phyloP scores from a whole-genome alignment of 345 rosid species.

The Populus ilicifolia region DNA sequence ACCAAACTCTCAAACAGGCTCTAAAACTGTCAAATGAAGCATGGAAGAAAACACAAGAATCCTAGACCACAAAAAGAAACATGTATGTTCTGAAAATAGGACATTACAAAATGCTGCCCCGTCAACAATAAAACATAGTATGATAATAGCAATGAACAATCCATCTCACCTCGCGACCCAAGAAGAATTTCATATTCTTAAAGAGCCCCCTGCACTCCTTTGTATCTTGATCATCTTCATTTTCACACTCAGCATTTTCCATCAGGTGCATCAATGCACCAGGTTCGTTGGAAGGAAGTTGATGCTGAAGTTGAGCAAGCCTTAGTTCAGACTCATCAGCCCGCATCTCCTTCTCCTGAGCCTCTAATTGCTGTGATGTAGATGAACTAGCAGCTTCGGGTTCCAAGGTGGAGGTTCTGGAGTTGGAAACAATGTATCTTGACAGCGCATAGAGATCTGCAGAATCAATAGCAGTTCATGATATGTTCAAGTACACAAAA shows the following conservation, averaged over 20 bases:
- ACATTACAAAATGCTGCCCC: not conserved
- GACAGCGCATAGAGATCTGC: conserved; percentile 91
- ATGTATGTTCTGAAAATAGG: too few species aligned
- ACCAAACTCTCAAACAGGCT: too few species aligned
- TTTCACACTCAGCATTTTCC: conserved; percentile 50
- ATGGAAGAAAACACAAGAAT: too few species aligned
- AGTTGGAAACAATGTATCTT: conserved; percentile 64
- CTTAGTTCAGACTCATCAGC: conserved; percentile 68
- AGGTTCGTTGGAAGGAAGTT: conserved; percentile 87
- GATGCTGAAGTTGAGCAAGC: conserved; percentile 95
- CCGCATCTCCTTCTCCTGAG: conserved; percentile 24
- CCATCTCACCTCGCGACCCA: conserved; percentile 84
- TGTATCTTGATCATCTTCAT: conserved; percentile 91
- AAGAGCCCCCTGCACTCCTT: conserved; percentile 71
- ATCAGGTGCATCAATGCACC: conserved; percentile 92
- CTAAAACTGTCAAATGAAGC: too few species aligned
- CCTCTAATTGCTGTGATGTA: conserved; percentile 36
- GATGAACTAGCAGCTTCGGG: conserved; percentile 40
- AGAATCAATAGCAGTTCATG: conserved; percentile 12
- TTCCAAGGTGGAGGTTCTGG: conserved; percentile 37
- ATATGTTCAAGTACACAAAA: not conserved
- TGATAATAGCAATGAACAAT: conserved; percentile 1
- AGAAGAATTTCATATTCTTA: conserved; percentile 68
- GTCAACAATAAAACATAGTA: not conserved
- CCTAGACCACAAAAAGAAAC: too few species aligned